phyloP scores from a whole-genome alignment of 306 rosid genomes.

The Trifolium fragiferum region DNA sequence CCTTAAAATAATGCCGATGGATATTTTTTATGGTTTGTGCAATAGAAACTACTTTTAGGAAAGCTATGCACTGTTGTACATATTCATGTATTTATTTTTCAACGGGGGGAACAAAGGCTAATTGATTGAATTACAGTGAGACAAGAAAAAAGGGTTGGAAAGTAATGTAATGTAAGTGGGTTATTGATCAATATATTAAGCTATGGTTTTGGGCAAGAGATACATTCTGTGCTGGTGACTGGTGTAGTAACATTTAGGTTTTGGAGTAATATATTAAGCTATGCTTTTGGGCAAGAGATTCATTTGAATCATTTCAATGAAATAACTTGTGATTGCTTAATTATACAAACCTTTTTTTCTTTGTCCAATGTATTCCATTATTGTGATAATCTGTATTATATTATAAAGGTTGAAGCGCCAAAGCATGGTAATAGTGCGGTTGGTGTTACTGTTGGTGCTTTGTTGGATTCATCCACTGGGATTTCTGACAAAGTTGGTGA shows the following conservation, averaged over 20 bases:
- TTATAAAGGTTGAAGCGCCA: slow-evolving; percentile 54
- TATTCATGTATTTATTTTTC: slow-evolving; percentile 19
- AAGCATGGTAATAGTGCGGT: slow-evolving; percentile 44
- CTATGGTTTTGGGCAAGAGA: background rate
- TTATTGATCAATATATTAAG: slow-evolving; percentile 35
- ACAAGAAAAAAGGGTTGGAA: slow-evolving; percentile 14
- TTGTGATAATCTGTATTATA: slow-evolving; percentile 41
- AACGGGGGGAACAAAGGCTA: slow-evolving; percentile 43
- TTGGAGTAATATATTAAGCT: slow-evolving; percentile 20
- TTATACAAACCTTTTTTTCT: background rate
- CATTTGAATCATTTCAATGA: slow-evolving; percentile 33
- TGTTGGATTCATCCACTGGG: slow-evolving; percentile 49
- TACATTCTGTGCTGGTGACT: slow-evolving; percentile 32
- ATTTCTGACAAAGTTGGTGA: slow-evolving; percentile 47
- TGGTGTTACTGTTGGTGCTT: slow-evolving; percentile 45
- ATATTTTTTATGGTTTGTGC: slow-evolving; percentile 4
- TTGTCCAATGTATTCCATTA: background rate
- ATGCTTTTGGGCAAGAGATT: slow-evolving; percentile 26
- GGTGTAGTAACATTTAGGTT: slow-evolving; percentile 1
- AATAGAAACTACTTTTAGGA: slow-evolving; percentile 25
- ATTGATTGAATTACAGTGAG: slow-evolving; percentile 40
- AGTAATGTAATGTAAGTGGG: slow-evolving; percentile 51
- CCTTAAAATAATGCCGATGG: background rate
- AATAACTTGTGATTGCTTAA: background rate
- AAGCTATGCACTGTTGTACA: background rate